A percentile compares a stretch with the other conserved stretches of the same genome.
These are phyloP conservation scores for Phytophthora litchii DNA, from an alignment of 352 stramenopile species.

Conservation along the genomic window DNA sequence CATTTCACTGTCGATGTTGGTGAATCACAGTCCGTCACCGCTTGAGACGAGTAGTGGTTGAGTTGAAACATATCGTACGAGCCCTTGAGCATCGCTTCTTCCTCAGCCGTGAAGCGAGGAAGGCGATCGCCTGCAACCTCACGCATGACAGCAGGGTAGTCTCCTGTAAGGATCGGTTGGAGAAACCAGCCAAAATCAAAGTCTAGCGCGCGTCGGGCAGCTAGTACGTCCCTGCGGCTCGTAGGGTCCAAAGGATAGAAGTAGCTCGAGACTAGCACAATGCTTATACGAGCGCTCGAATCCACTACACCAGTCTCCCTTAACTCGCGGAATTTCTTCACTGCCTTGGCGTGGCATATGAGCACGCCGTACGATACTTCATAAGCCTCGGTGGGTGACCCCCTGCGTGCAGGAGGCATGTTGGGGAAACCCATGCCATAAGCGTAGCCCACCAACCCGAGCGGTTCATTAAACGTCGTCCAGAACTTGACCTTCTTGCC, in stretches of 20 bases:
- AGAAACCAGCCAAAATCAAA: conserved; percentile 94
- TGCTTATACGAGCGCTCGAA: conserved; percentile 85
- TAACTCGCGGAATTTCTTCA: conserved; percentile 85
- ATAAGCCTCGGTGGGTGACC: conserved; percentile 49
- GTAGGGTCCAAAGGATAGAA: conserved; percentile 78
- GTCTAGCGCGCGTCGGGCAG: conserved; percentile 84
- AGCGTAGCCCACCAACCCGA: conserved; percentile 80
- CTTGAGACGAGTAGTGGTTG: conserved; percentile 93
- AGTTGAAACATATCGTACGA: conserved; percentile 95
- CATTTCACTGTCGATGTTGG: conserved; percentile 38
- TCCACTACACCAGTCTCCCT: conserved; percentile 45
- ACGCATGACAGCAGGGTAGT: conserved; percentile 93
- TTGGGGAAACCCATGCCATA: conserved; percentile 78
- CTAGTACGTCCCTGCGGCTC: conserved; percentile 49
- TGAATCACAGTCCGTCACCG: conserved; percentile 61
- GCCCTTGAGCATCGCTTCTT: conserved; percentile 72
- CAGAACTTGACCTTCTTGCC: conserved; percentile 92
- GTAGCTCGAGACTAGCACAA: conserved; percentile 89
- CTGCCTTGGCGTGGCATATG: conserved; percentile 88
- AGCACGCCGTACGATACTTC: conserved; percentile 87
- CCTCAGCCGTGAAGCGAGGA: conserved; percentile 86
- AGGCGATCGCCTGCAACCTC: conserved; percentile 79
- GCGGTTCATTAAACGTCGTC: conserved; percentile 96
- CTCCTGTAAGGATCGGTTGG: conserved; percentile 86
- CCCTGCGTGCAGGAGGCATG: conserved; percentile 37